A percentile compares a stretch with the other conserved stretches of the same genome.
These are phyloP conservation scores for Edaphochlamys debaryana DNA, from an alignment of 139 green algal species.

Conservation along the genomic window DNA sequence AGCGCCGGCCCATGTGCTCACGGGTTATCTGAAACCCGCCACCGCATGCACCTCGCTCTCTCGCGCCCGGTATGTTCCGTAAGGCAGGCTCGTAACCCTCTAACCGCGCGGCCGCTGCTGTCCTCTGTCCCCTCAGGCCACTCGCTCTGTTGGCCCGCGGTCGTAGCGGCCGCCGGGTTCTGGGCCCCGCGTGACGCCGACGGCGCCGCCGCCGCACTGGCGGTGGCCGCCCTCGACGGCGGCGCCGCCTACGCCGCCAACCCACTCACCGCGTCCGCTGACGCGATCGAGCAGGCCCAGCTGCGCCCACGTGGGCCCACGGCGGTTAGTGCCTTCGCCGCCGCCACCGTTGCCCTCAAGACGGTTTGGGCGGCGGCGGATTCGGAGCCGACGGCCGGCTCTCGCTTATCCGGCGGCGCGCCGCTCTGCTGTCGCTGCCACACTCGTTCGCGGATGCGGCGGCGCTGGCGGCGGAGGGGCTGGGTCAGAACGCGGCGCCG, in stretches of 20 bases:
- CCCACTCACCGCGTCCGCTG: background rate
- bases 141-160: constrained; percentile 6
- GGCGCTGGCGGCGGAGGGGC: background rate
- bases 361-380: too few species aligned
- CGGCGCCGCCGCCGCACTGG: background rate
- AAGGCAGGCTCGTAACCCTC: too few species aligned
- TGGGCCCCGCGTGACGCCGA: background rate
- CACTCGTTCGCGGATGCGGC: background rate
- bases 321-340: background rate
- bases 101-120: too few species aligned
- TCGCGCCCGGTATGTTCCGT: too few species aligned
- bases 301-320: background rate
- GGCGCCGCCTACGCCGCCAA: too few species aligned
- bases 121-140: too few species aligned
- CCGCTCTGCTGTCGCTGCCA: constrained; percentile 25
- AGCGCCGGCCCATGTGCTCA: too few species aligned
- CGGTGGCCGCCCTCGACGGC: background rate
- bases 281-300: background rate
- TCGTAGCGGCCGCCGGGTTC: constrained; percentile 13
- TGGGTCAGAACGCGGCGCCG: background rate
- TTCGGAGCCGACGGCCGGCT: background rate
- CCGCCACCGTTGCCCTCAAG: background rate
- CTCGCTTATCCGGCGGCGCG: background rate
- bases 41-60: too few species aligned
- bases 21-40: too few species aligned